These are phyloP conservation scores for Beauveria caledonica DNA, from an alignment of 2,329 filamentous ascomycete species.

Conservation along the genomic window DNA sequence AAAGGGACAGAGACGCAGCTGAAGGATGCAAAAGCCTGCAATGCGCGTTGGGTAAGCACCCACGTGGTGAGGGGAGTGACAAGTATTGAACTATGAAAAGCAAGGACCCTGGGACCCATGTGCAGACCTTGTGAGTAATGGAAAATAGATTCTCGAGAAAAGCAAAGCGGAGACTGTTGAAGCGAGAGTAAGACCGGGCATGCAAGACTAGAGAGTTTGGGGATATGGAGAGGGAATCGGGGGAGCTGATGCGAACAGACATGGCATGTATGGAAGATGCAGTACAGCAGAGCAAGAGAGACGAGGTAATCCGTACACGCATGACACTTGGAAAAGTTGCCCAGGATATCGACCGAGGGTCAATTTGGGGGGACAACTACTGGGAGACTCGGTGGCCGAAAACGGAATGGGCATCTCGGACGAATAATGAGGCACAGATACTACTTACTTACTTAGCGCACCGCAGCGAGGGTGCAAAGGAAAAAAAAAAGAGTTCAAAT, in stretches of 20 bases:
- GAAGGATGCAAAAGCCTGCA: constrained; percentile 4
- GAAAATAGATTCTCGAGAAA: background rate
- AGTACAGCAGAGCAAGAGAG: background rate
- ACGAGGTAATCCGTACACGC: background rate
- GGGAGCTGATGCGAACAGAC: background rate
- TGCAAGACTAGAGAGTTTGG: background rate
- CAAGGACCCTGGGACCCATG: background rate
- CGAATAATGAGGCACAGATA: background rate
- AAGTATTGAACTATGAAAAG: background rate
- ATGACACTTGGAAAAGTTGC: background rate
- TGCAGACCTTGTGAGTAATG: background rate
- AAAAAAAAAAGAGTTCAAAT: background rate
- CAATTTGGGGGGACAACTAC: background rate
- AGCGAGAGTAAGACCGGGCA: background rate
- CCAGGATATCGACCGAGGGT: constrained; percentile 1
- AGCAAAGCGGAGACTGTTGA: background rate
- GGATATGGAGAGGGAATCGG: background rate
- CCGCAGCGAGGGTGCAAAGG: background rate
- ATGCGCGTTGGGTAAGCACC: constrained; percentile 3
- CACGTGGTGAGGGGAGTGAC: constrained; percentile 3
- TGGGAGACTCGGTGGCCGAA: constrained; percentile 6
- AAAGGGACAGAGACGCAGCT: background rate
- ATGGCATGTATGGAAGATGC: background rate
- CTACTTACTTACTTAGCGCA: background rate
- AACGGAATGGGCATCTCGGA: background rate